Evolutionary conservation across 2,329 filamentous ascomycete species (phyloP).

Genomic region (Colletotrichum truncatum): DNA sequence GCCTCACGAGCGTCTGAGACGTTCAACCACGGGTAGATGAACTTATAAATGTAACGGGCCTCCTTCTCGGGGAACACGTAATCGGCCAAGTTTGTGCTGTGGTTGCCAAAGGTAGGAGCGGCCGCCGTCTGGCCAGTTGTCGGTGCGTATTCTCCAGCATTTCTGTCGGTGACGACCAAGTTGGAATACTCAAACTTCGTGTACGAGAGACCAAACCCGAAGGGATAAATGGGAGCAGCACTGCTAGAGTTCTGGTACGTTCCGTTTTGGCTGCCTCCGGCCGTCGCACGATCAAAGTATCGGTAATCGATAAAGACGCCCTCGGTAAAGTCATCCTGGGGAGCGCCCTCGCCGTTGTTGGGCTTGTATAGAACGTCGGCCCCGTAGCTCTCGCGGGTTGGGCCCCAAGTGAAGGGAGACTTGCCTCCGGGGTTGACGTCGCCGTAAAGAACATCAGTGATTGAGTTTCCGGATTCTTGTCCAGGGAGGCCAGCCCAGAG

Average conservation of each 20-base stretch:
- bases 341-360: conserved; percentile 72
- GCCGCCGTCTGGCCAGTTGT: conserved; percentile 68
- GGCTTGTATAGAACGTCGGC: conserved; percentile 72
- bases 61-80: conserved; percentile 72
- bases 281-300: conserved; percentile 71
- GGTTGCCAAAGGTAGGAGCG: conserved; percentile 72
- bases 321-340: conserved; percentile 79
- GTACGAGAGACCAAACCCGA: conserved; percentile 84
- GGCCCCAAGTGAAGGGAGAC: conserved; percentile 83
- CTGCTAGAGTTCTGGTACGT: conserved; percentile 7
- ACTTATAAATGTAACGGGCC: conserved; percentile 60
- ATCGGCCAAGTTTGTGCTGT: conserved; percentile 68
- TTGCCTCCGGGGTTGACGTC: conserved; percentile 80
- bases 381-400: conserved; percentile 73
- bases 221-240: conserved; percentile 78
- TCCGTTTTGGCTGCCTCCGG: conserved; percentile 39
- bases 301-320: conserved; percentile 86
- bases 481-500: conserved; percentile 85
- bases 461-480: conserved; percentile 82
- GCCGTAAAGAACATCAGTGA: conserved; percentile 86
- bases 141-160: conserved; percentile 63
- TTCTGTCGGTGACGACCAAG: conserved; percentile 62
- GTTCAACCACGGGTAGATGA: conserved; percentile 80
- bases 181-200: conserved; percentile 81
- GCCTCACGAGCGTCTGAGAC: conserved; percentile 64